Percentiles rank a stretch among this genome's conserved stretches.
Conservation (phyloP, 1,139 yeast species). For the Yamadazyma trypodendri region DNA sequence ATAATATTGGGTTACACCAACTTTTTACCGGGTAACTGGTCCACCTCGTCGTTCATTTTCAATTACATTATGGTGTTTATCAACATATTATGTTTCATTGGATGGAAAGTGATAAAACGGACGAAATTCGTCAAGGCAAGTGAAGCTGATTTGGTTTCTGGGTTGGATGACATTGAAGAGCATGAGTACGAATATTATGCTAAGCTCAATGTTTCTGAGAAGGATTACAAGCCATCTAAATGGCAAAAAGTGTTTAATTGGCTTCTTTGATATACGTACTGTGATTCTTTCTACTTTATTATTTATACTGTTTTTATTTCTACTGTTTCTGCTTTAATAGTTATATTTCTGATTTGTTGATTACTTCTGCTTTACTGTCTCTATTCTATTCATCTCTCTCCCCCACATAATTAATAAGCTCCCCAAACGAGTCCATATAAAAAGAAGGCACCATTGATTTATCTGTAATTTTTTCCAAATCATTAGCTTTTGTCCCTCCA, state of each 20-base stretch:
- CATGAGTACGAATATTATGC: conserved; percentile 30
- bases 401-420: conserved; percentile 1
- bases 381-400: no score
- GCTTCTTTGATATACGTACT: background rate
- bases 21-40: conserved; percentile 30
- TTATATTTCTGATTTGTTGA: background rate
- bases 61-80: conserved; percentile 39
- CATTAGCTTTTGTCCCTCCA: conserved; percentile 34
- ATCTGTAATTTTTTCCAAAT: conserved; percentile 20
- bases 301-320: background rate
- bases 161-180: conserved; percentile 39
- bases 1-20: conserved; percentile 38
- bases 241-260: background rate
- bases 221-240: background rate
- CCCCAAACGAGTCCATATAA: conserved; percentile 31
- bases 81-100: conserved; percentile 19
- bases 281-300: background rate
- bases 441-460: conserved; percentile 28
- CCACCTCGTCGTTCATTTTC: conserved; percentile 36
- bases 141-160: conserved; percentile 31
- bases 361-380: no score
- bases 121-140: conserved; percentile 25
- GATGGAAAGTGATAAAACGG: conserved; percentile 28
- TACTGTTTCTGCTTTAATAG: background rate
- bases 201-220: background rate